Conservation (phyloP, 2,329 filamentous ascomycete species). For the Penicillium decumbens region DNA sequence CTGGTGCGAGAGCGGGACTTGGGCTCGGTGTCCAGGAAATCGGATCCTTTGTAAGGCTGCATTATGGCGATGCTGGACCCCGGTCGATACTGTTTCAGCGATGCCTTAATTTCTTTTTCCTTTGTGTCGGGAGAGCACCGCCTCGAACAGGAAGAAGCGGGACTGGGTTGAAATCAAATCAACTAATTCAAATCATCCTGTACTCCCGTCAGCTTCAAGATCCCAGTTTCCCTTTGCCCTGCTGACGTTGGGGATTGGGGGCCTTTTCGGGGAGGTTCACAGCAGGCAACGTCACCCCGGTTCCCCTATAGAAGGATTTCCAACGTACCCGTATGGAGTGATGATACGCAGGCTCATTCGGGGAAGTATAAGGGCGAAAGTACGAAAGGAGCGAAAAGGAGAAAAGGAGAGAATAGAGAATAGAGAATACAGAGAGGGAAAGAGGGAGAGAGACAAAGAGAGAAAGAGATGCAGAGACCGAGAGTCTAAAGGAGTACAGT, state of each 20-base stretch:
- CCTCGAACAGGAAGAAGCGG: conserved; percentile 11
- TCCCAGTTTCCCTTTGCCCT: neutral
- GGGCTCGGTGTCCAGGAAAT: conserved; percentile 29
- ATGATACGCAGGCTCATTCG: neutral
- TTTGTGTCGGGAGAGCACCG: conserved; percentile 1
- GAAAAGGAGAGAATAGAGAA: too few relatives aligned
- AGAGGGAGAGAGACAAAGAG: neutral
- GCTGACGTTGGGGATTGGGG: conserved; percentile 1
- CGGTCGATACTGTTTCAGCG: conserved; percentile 4
- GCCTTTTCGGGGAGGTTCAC: neutral
- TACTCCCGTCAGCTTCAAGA: conserved; percentile 9
- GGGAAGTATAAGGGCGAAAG: neutral
- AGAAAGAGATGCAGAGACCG: neutral
- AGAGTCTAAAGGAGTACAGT: conserved; percentile 1
- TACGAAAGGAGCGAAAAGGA: neutral
- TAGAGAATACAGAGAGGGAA: neutral
- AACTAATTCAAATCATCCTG: conserved; percentile 25
- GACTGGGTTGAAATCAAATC: conserved; percentile 20
- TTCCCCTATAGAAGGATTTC: conserved; percentile 3
- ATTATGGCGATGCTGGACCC: conserved; percentile 19
- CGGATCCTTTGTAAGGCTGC: conserved; percentile 30
- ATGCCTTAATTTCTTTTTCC: conserved; percentile 2
- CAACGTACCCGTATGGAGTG: conserved; percentile 15
- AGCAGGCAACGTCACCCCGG: conserved; percentile 6
- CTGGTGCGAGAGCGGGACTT: conserved; percentile 37